These are phyloP conservation scores for Colletotrichum melonis DNA, from an alignment of 2,329 filamentous ascomycete genomes.

Conservation along the genomic window DNA sequence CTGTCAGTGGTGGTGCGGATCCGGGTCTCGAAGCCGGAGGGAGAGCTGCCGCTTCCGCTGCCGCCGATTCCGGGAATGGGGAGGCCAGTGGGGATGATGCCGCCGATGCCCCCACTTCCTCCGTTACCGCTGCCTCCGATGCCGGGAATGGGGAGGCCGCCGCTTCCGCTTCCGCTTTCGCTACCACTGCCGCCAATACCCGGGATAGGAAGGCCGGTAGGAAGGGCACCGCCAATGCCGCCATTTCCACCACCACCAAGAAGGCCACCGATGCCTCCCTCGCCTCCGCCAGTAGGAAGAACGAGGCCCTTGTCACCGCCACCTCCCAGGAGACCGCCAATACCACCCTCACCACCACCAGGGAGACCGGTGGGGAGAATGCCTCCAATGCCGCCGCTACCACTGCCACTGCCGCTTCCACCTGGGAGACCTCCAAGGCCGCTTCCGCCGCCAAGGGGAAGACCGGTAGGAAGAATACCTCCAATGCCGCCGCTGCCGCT, in stretches of 20 bases:
- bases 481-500: too few species aligned
- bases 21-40: slow-evolving; percentile 4
- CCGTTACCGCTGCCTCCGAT: not conserved
- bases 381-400: not conserved
- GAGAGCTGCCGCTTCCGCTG: not conserved
- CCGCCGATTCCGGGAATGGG: not conserved
- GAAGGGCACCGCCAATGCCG: not conserved
- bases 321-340: too few species aligned
- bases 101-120: too few species aligned
- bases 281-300: too few species aligned
- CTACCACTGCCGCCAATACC: not conserved
- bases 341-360: not conserved
- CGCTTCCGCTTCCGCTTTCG: not conserved
- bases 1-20: not conserved
- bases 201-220: not conserved
- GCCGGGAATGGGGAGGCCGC: not conserved
- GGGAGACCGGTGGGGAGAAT: not conserved
- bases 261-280: too few species aligned
- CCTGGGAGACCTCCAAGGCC: too few species aligned
- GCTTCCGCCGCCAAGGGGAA: not conserved
- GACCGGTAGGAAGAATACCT: not conserved
- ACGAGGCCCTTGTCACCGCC: too few species aligned
- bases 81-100: not conserved
- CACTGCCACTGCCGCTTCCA: not conserved
- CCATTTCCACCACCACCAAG: not conserved